Evolutionary conservation across 1,284 basidiomycete genomes (phyloP), one percentile per base, ranked within the genome.

Genomic region (Heterobasidion parviporum): DNA sequence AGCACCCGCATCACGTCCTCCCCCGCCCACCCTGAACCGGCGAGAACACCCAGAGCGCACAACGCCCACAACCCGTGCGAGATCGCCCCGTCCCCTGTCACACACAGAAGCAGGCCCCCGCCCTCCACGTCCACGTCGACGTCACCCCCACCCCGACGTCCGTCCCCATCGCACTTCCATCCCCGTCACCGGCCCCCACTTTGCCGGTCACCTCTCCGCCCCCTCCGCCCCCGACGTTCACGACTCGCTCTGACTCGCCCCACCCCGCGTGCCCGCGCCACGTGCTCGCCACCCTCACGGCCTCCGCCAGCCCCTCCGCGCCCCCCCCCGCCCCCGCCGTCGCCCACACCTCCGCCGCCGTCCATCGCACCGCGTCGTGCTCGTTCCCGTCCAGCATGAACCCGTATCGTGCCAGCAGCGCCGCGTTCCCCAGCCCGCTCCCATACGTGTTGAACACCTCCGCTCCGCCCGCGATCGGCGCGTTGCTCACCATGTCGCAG

Each of bases 401-500:
- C 0, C 90, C 91, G 71, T 92, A 94, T 56, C 82, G 83, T 34
- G 75, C 75, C 36, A 92, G 72, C 10, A 93, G 75, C 57, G 85
- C 73, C 0, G 86, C 82, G 66, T 92, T 91, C 9, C 75, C 74
- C n/a, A 91, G 74, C 3, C 68, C 71, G 56, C 80, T 79, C 36
- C 92, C 93, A 68, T 96, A 97, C 2, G 87, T 89, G 70, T 96
- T 97, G 77, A 83, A 93, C 6, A 94, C 76, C 65, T 96, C 87
- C 10, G 75, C 73, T 18, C 72, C 72, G 0, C 79, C 71, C 3
- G 72, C 67, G 47, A 91, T 74, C 33, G 71, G 62, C 14, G 71
- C 66, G 62, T 84, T 81, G 1, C 81, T 73, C 12, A 87, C 80
- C 85, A 89, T 87, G 60, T 86, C 83, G 60, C 81, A 83, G 54